These are phyloP conservation scores for Thalassiosira mediterranea DNA, from an alignment of 352 stramenopile genomes.

Conservation along the genomic window DNA sequence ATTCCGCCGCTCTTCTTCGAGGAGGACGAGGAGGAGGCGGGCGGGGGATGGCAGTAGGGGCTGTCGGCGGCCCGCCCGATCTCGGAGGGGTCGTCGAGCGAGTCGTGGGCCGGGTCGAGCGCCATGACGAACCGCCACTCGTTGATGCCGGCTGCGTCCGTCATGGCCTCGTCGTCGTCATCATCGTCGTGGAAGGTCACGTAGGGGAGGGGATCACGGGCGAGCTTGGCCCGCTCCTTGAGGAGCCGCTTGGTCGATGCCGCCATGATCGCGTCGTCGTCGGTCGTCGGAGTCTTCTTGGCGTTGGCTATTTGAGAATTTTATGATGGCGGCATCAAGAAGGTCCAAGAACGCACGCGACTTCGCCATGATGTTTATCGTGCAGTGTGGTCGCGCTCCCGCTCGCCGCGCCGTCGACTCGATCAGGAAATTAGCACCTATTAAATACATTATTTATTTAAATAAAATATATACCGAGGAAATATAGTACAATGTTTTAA, in stretches of 20 bases:
- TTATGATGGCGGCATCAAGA: too few species aligned
- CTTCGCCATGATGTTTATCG: too few species aligned
- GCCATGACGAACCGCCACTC: conserved; percentile 46
- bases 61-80: conserved; percentile 43
- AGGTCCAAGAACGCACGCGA: too few species aligned
- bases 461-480: too few species aligned
- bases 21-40: neutral
- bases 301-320: too few species aligned
- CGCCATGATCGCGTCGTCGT: too few species aligned
- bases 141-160: conserved; percentile 11
- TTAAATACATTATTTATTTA: too few species aligned
- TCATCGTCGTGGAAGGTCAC: conserved; percentile 46
- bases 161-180: conserved; percentile 15
- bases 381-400: too few species aligned
- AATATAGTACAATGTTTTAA: too few species aligned
- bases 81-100: conserved; percentile 15
- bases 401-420: too few species aligned
- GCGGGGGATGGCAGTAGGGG: conserved; percentile 25
- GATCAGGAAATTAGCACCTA: too few species aligned
- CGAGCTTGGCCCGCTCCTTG: conserved; percentile 45
- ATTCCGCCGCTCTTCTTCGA: conserved; percentile 29
- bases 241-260: conserved; percentile 51
- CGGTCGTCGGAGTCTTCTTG: too few species aligned
- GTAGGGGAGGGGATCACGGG: conserved; percentile 47
- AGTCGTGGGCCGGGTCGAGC: conserved; percentile 39